phyloP scores from a whole-genome alignment of 2,329 filamentous ascomycete genomes.

The Remersonia thermophila region DNA sequence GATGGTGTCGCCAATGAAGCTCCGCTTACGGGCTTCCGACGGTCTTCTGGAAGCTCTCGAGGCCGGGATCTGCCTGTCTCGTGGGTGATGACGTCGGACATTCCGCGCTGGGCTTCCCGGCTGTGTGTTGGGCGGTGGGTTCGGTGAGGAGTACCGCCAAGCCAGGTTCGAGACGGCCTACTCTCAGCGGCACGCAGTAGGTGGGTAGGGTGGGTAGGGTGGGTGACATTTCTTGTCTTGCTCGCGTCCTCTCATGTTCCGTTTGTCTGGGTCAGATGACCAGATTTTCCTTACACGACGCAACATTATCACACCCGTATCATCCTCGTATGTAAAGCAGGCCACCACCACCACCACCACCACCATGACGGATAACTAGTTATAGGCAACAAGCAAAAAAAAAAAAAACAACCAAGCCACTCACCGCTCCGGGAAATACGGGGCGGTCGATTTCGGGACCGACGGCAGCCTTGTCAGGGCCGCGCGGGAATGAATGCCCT shows the following conservation, averaged over 20 bases:
- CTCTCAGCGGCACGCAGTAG: too few relatives aligned
- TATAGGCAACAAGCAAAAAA: too few relatives aligned
- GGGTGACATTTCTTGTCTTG: too few relatives aligned
- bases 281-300: conserved; percentile 6
- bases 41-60: conserved; percentile 10
- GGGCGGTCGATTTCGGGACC: too few relatives aligned
- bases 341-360: neutral
- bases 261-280: conserved; percentile 9
- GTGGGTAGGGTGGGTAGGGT: too few relatives aligned
- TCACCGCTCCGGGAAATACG: too few relatives aligned
- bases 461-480: too few relatives aligned
- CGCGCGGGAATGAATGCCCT: neutral
- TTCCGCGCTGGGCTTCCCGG: conserved; percentile 1
- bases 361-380: neutral
- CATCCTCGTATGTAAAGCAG: neutral
- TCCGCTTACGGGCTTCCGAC: conserved; percentile 1
- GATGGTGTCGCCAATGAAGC: conserved; percentile 1
- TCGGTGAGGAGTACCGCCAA: neutral
- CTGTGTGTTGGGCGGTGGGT: neutral
- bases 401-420: too few relatives aligned
- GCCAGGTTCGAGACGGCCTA: too few relatives aligned
- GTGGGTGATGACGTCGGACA: conserved; percentile 1
- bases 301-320: conserved; percentile 2
- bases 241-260: neutral
- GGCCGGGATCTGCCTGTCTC: conserved; percentile 4